Base-by-base conservation (phyloP, 2,329 filamentous ascomycete species). In the Fusarium protoensiforme region DNA sequence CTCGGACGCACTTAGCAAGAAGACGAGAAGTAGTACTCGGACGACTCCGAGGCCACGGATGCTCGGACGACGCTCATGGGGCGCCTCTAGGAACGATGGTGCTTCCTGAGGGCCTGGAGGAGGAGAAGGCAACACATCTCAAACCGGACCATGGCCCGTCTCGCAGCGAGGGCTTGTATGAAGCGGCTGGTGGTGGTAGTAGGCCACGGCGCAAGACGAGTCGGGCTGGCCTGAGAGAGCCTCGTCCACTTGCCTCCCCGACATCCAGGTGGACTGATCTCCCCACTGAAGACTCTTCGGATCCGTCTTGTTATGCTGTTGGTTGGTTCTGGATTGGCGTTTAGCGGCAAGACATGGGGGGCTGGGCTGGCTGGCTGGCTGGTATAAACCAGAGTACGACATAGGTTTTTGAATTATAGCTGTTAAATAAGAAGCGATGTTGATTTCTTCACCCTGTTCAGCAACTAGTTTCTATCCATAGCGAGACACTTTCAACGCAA, bases 261-360 rank as follows among this genome's bases (percentile, higher is more conserved):
- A 35, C 33, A 27, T 39, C 35, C 9, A 5, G 31, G 16, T 60
- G n/a, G 57, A 60, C 29, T 18, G 51, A 20, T 61, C 35, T 54
- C 60, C 33, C 61, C 43, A 27, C 61, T 58, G 27, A 38, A 62
- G 46, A 53, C 46, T 53, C 46, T 53, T 53, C 46, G 46, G 18
- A 31, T 53, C 46, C 27, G 46, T 31, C 46, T 53, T 53, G 54
- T 72, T 61, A 29, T 64, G 33, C 39, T 67, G 65, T 75, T 67
- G 59, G 65, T 72, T 71, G 74, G 69, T 70, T 70, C 73, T 68
- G 73, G 73, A 69, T 75, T 69, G 76, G 75, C 76, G 76, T 78
- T 78, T 63, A 68, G 65, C 64, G 63, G 74, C 62, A 77, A 70
- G 74, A 73, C 74, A 61, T 63, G 65, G 60, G 54, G 58, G 67